These are phyloP conservation scores for Macrophomina tecta DNA, from an alignment of 2,329 filamentous ascomycete genomes.

Conservation along the genomic window DNA sequence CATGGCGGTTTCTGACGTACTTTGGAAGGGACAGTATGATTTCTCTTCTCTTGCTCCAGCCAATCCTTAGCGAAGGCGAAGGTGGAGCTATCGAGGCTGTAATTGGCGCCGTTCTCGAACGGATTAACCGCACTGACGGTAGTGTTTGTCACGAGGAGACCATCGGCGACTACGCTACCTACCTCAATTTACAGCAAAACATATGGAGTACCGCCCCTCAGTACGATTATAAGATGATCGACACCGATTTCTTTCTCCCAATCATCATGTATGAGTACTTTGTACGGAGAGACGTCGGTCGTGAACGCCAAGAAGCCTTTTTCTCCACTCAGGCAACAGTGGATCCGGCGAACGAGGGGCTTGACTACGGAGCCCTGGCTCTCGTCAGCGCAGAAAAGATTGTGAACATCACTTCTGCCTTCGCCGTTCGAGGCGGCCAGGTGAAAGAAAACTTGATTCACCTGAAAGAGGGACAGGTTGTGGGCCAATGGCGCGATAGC, in stretches of 20 bases:
- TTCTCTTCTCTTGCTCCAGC: conserved; percentile 62
- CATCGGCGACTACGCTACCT: conserved; percentile 70
- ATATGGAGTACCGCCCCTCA: conserved; percentile 58
- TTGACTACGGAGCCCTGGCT: conserved; percentile 61
- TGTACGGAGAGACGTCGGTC: conserved; percentile 52
- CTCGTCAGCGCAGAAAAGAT: conserved; percentile 63
- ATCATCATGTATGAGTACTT: conserved; percentile 66
- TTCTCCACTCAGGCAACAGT: conserved; percentile 55
- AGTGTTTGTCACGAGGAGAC: conserved; percentile 70
- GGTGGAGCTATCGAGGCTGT: conserved; percentile 66
- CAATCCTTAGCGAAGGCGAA: conserved; percentile 62
- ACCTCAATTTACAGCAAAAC: conserved; percentile 61
- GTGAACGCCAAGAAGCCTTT: conserved; percentile 43
- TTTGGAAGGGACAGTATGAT: conserved; percentile 72
- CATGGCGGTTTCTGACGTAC: conserved; percentile 71
- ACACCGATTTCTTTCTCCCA: conserved; percentile 67
- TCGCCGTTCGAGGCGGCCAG: conserved; percentile 56
- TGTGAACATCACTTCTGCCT: conserved; percentile 61
- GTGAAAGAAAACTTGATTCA: conserved; percentile 62
- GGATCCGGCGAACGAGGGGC: conserved; percentile 56
- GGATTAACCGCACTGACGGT: conserved; percentile 65
- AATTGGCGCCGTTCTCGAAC: conserved; percentile 65
- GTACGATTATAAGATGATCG: conserved; percentile 67
- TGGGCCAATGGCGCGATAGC: conserved; percentile 70
- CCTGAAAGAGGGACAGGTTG: conserved; percentile 59